Evolutionary conservation across 768 basidiomycete species (phyloP), one percentile per base, ranked within the genome.

Genomic region (Collybia sordida): DNA sequence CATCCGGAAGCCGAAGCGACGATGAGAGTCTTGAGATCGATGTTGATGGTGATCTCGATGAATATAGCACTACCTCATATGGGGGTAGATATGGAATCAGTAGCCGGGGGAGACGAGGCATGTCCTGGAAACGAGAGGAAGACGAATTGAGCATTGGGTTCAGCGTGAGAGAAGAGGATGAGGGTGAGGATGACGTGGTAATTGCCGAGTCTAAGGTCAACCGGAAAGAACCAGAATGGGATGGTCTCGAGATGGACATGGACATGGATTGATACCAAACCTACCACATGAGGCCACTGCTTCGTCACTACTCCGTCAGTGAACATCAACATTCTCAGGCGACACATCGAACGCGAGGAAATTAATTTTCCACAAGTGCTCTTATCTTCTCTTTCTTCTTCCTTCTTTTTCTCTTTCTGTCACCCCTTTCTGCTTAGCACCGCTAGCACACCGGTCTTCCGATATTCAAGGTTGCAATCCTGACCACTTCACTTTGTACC

Each of bases 211-310:
- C 19, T n/a, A 31, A 45, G 52, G 53, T 38, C 52, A 51, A 42
- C 49, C 56, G 58, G 51, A 58, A 57, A 58, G 76, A 58, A 41
- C 58, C 65, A 19, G 58, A 60, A 50, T 83, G 82, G 82, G 80
- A 82, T 43, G 82, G 80, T 4, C 76, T 80, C 74, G 82, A 83
- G 51, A 86, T 89, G 82, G 88, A 86, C 48, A 85, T 86, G 83
- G 83, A 85, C 59, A 80, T 86, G 79, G 78, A 81, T 67, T 77
- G 61, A 72, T 50, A 31, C 31, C 31, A 31, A 27, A 12, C 31
- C 21, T 41, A 7, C 12, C 40, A 12, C 15, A 21, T 37, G n/a
- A 21, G 12, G 25, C 21, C 31, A 39, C 38, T 27, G 12, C 21
- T 23, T 27, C 47, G 21, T 35, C 24, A 44, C 22, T 44, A 21